These are phyloP conservation scores for Leishmania martiniquensis DNA, from an alignment of 208 protist species.

Conservation along the genomic window DNA sequence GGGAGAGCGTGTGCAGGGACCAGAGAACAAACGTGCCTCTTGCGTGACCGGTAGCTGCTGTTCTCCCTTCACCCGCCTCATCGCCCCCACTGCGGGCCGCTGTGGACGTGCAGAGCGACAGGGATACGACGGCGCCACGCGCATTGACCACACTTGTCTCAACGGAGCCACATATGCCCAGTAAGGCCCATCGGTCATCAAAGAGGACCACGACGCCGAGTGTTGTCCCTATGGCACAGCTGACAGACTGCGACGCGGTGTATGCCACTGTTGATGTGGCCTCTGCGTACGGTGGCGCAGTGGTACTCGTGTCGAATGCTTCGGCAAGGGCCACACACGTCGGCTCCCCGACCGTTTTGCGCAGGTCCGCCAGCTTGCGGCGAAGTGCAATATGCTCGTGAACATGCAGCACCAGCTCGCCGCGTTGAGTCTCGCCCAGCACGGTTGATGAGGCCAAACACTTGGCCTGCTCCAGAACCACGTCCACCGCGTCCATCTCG, in stretches of 20 bases:
- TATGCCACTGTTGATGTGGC: neutral
- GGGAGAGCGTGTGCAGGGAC: conserved; percentile 40
- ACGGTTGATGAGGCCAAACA: conserved; percentile 43
- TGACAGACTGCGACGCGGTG: neutral
- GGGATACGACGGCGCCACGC: conserved; percentile 45
- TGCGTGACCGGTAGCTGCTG: conserved; percentile 50
- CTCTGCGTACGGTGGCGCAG: neutral
- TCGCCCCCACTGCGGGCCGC: neutral
- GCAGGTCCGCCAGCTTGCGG: conserved; percentile 29
- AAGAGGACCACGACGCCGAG: conserved; percentile 66
- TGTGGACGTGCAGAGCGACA: conserved; percentile 34
- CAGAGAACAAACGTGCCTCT: conserved; percentile 49
- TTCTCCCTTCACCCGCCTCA: conserved; percentile 24
- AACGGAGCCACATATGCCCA: conserved; percentile 22
- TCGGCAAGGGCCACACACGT: conserved; percentile 46
- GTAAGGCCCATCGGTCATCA: conserved; percentile 28
- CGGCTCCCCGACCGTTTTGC: conserved; percentile 44
- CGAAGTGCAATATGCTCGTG: conserved; percentile 66
- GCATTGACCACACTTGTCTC: conserved; percentile 35
- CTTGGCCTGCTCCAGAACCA: conserved; percentile 55
- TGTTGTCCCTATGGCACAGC: conserved; percentile 58
- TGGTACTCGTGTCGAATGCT: neutral
- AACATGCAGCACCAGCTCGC: conserved; percentile 52
- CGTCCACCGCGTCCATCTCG: conserved; percentile 38
- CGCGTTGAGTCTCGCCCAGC: conserved; percentile 21